Evolutionary conservation across 768 basidiomycete genomes (phyloP).

Genomic region (Plicaturopsis crispa): DNA sequence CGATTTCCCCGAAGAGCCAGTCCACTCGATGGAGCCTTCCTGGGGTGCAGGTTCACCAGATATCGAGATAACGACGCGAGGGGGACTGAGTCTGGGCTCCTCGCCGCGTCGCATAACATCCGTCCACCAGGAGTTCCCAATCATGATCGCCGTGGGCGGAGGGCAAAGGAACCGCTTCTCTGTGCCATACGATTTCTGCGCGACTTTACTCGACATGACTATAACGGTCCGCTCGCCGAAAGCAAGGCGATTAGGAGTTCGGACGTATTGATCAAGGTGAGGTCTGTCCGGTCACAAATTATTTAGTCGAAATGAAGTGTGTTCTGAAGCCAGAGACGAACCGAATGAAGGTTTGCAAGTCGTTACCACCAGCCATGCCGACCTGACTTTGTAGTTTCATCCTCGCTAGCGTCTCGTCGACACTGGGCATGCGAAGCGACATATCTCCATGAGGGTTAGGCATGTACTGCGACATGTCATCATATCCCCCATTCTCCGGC

Average conservation of each 20-base stretch:
- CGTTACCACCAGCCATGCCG: constrained; percentile 58
- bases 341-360: constrained; percentile 79
- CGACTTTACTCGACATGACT: constrained; percentile 96
- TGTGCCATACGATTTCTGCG: constrained; percentile 94
- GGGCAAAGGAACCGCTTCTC: constrained; percentile 95
- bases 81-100: constrained; percentile 67
- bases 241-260: constrained; percentile 77
- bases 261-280: constrained; percentile 79
- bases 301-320: too few relatives aligned
- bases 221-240: constrained; percentile 92
- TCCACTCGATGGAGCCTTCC: constrained; percentile 86
- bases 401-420: constrained; percentile 55
- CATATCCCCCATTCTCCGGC: constrained; percentile 44
- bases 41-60: constrained; percentile 84
- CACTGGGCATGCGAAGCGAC: constrained; percentile 52
- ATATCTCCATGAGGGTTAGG: constrained; percentile 47
- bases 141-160: constrained; percentile 89
- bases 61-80: constrained; percentile 82
- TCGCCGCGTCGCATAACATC: constrained; percentile 70
- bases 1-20: constrained; percentile 72
- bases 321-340: constrained; percentile 25
- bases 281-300: constrained; percentile 48
- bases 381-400: constrained; percentile 57
- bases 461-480: constrained; percentile 54
- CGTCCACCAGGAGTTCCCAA: constrained; percentile 93